phyloP scores from a whole-genome alignment of 345 rosid genomes.

The Mercurialis annua region DNA sequence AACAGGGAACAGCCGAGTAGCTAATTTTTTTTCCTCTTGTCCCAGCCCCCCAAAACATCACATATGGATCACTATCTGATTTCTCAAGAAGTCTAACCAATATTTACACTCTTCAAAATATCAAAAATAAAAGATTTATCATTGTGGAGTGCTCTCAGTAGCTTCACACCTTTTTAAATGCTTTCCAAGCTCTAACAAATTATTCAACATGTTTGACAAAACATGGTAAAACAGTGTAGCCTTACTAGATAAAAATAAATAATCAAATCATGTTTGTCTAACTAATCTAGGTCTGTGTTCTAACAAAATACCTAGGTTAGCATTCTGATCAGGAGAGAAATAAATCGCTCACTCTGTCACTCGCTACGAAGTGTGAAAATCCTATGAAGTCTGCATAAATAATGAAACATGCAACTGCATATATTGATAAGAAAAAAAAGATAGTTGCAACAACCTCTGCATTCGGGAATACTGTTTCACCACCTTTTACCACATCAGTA shows the following conservation, averaged over 20 bases:
- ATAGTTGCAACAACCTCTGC: conserved; percentile 62
- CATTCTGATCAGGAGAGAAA: neutral
- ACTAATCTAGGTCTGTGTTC: neutral
- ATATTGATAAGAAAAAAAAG: neutral
- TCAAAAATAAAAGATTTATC: neutral
- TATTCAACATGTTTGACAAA: neutral
- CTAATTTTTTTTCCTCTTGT: neutral
- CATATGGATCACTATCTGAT: neutral
- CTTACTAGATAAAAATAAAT: neutral
- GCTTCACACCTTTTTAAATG: neutral
- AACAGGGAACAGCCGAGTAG: neutral
- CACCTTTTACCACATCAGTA: conserved; percentile 79
- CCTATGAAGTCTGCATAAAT: neutral
- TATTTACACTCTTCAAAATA: neutral
- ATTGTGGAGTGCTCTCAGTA: neutral
- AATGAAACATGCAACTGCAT: neutral
- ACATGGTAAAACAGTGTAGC: neutral
- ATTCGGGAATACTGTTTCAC: conserved; percentile 87
- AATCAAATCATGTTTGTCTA: neutral
- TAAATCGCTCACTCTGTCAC: neutral
- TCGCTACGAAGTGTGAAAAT: neutral
- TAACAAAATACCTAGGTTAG: neutral
- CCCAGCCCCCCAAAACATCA: neutral
- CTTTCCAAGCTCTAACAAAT: neutral
- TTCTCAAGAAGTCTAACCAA: neutral